Evolutionary conservation across 208 protist species (phyloP).

Genomic region (Acanthamoeba healyi): DNA sequence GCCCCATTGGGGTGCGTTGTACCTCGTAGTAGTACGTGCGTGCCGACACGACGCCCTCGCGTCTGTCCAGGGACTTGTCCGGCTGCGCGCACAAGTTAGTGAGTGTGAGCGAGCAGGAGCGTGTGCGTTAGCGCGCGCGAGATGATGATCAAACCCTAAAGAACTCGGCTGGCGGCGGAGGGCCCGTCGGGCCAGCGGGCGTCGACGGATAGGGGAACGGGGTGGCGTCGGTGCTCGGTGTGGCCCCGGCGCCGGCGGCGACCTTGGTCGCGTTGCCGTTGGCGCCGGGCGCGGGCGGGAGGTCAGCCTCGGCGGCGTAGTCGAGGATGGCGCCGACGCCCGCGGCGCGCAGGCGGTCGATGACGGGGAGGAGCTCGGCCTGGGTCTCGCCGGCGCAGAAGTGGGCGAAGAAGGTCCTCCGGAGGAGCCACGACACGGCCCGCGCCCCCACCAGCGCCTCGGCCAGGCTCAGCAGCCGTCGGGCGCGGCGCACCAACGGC

Average conservation of each 20-base stretch:
- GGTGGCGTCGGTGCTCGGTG: neutral
- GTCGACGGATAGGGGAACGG: neutral
- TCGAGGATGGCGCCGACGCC: constrained; percentile 95
- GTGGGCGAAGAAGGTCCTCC: constrained; percentile 94
- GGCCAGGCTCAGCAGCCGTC: constrained; percentile 91
- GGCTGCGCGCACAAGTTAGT: too few relatives aligned
- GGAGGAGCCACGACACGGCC: constrained; percentile 82
- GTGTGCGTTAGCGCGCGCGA: too few relatives aligned
- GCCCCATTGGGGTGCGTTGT: neutral
- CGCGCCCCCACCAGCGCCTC: constrained; percentile 86
- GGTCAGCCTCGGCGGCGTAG: constrained; percentile 95
- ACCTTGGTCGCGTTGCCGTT: neutral
- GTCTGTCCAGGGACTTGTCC: constrained; percentile 74
- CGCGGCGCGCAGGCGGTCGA: constrained; percentile 89
- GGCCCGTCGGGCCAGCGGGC: neutral
- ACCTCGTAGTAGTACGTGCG: constrained; percentile 88
- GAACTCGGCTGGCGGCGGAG: neutral
- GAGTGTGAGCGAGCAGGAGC: neutral
- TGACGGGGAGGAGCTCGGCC: constrained; percentile 91
- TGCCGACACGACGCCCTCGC: constrained; percentile 72
- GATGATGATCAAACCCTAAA: neutral
- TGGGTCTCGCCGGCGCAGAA: constrained; percentile 96
- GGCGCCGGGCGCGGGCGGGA: constrained; percentile 54
- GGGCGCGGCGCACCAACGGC: constrained; percentile 91
- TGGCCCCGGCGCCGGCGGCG: too few relatives aligned